Conservation (phyloP, 164 flowering plant species). For the Brasenia schreberi region DNA sequence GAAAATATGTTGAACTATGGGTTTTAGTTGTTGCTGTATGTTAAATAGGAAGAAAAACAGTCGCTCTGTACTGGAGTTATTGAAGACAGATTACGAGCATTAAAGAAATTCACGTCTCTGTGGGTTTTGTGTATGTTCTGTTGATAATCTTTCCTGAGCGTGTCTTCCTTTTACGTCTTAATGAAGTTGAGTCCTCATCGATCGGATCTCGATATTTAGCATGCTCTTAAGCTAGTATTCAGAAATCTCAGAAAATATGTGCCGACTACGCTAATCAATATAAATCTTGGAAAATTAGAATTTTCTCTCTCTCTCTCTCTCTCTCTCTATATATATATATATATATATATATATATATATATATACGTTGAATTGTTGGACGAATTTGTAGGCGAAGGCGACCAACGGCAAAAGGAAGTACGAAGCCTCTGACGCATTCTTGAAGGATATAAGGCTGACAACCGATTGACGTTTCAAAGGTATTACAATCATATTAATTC, state of each 20-base stretch:
- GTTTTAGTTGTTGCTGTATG: too few species aligned
- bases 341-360: too few species aligned
- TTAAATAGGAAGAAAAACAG: too few species aligned
- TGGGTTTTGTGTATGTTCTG: neutral
- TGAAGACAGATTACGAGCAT: neutral
- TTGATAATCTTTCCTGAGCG: neutral
- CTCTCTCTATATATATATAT: too few species aligned
- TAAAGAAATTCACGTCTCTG: neutral
- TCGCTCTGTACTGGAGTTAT: neutral
- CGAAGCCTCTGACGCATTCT: neutral
- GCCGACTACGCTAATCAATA: neutral
- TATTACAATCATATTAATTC: neutral
- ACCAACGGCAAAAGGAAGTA: neutral
- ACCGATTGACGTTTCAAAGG: neutral
- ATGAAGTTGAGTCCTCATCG: neutral
- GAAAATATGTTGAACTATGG: neutral
- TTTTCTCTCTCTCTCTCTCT: too few species aligned
- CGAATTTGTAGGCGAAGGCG: neutral
- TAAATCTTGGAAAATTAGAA: too few species aligned
- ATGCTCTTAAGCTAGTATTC: too few species aligned
- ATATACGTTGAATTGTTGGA: neutral
- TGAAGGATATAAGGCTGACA: neutral
- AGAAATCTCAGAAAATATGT: neutral
- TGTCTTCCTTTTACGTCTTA: neutral
- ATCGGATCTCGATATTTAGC: too few species aligned